Base-by-base conservation (phyloP, 2,329 filamentous ascomycete genomes). In the Drechslera avenae region DNA sequence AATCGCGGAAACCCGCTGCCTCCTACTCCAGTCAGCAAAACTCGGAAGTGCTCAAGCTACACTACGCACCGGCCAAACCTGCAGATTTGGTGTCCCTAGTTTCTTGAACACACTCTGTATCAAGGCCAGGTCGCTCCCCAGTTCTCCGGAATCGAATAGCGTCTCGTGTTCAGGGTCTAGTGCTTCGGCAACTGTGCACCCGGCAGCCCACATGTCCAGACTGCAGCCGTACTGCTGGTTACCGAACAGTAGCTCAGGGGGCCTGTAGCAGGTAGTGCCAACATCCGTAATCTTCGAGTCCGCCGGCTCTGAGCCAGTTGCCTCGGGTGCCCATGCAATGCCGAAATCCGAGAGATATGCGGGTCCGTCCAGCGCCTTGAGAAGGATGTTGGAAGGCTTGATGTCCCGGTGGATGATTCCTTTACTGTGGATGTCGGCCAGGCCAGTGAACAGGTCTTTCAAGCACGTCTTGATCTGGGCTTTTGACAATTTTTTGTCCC, bases 21-120 rank as follows among this genome's bases (percentile, higher is more conserved):
- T 92, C 81, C 79, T 81, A 50, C 7, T 50, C 18, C 9, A 37
- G 53, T 26, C 55, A 56, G 66, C 39, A 35, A 39, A 35, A 17
- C 41, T 36, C 34, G 5, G 1, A 19, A 31, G 9, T 23, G 32
- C 13, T 6, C 21, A 35, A 34, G 0, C 17, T 6, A 14, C 19
- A 23, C 1, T 56, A 69, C 81, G 61, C 73, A 85, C 90, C 2
- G 94, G 94, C 94, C 94, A 99, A 0, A 79, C 85, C 44, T 86
- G 78, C n/a, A 80, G 74, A 36, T 88, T 88, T 0, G 94, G 94
- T 1, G 92, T 97, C 1, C 95, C 95, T 5, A 99, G 74, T 0
- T 88, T 95, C 74, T 89, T 87, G 76, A 99, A 97, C 30, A 97
- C 93, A 66, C 91, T 96, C 45, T 92, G 81, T 49, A 99, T 93